These are phyloP conservation scores for Melaleuca quinquenervia DNA, from an alignment of 345 rosid species.

Conservation along the genomic window DNA sequence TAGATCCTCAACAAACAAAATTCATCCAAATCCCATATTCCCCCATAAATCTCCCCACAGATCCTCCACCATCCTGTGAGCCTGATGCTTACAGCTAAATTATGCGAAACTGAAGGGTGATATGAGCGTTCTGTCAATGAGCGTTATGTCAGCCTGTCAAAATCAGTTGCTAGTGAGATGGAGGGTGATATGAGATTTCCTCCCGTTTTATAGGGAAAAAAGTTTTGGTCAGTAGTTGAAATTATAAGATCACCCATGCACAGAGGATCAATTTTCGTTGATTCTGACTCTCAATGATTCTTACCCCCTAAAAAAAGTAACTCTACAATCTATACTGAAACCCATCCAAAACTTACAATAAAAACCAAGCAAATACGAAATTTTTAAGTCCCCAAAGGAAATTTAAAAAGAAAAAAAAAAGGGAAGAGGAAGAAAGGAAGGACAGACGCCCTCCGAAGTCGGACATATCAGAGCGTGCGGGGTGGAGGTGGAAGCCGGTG, in stretches of 20 bases:
- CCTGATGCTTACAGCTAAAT: not conserved
- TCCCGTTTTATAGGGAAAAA: too few relatives aligned
- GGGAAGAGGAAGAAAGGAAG: not conserved
- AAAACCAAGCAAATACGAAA: not conserved
- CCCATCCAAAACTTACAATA: not conserved
- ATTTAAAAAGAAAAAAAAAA: not conserved
- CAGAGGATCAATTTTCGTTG: too few relatives aligned
- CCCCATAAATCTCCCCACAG: not conserved
- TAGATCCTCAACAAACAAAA: not conserved
- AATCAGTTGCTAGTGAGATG: not conserved
- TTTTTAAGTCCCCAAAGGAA: too few relatives aligned
- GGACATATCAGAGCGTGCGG: conserved; percentile 15
- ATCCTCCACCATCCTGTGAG: not conserved
- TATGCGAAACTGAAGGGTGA: not conserved
- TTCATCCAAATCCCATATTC: not conserved
- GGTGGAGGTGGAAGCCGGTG: conserved; percentile 75
- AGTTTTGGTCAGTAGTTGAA: too few relatives aligned
- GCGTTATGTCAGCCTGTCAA: not conserved
- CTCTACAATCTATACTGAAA: not conserved
- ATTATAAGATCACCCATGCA: too few relatives aligned
- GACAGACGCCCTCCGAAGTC: not conserved
- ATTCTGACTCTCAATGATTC: not conserved
- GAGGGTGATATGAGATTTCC: too few relatives aligned
- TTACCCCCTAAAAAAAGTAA: not conserved
- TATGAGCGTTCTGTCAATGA: too few relatives aligned